A percentile compares a stretch with the other conserved stretches of the same genome.
These are phyloP conservation scores for Fistulifera solaris DNA, from an alignment of 108 stramenopile species.

Conservation along the genomic window DNA sequence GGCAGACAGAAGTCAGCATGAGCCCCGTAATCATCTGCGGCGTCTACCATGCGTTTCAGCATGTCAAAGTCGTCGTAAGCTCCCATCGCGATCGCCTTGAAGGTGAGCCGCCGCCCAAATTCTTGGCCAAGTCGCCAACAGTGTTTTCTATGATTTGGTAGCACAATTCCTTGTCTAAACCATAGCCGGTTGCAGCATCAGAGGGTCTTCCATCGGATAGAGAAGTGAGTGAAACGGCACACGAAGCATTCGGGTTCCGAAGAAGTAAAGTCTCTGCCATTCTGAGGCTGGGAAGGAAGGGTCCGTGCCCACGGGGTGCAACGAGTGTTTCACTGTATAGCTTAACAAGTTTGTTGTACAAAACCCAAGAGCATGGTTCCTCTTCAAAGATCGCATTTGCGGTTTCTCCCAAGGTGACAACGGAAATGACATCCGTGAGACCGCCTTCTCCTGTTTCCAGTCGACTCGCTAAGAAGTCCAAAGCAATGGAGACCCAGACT, in stretches of 20 bases:
- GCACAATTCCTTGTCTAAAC: slow-evolving; percentile 4
- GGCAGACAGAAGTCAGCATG: slow-evolving; percentile 24
- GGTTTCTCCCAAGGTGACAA: slow-evolving; percentile 25
- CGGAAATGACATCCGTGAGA: slow-evolving; percentile 20
- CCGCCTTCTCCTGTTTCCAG: slow-evolving; percentile 10
- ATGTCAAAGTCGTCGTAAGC: slow-evolving; percentile 24
- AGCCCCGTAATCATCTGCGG: slow-evolving; percentile 26
- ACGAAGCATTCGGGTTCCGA: background rate
- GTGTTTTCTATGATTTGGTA: too few species aligned
- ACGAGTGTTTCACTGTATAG: background rate
- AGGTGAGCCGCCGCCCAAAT: slow-evolving; percentile 39
- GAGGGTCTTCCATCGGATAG: slow-evolving; percentile 46
- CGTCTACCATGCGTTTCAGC: slow-evolving; percentile 28
- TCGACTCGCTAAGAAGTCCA: slow-evolving; percentile 20
- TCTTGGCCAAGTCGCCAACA: slow-evolving; percentile 16
- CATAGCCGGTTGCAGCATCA: slow-evolving; percentile 15
- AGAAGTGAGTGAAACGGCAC: slow-evolving; percentile 16
- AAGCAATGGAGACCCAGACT: slow-evolving; percentile 33
- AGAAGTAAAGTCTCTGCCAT: background rate
- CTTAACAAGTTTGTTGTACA: slow-evolving; percentile 1
- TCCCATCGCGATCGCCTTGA: slow-evolving; percentile 40
- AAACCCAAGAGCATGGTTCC: slow-evolving; percentile 7
- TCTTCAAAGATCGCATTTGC: slow-evolving; percentile 15
- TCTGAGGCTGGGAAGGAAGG: slow-evolving; percentile 29
- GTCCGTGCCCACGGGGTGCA: slow-evolving; percentile 2